phyloP scores from a whole-genome alignment of 495 filamentous ascomycete genomes.

The Penicillium soppii region DNA sequence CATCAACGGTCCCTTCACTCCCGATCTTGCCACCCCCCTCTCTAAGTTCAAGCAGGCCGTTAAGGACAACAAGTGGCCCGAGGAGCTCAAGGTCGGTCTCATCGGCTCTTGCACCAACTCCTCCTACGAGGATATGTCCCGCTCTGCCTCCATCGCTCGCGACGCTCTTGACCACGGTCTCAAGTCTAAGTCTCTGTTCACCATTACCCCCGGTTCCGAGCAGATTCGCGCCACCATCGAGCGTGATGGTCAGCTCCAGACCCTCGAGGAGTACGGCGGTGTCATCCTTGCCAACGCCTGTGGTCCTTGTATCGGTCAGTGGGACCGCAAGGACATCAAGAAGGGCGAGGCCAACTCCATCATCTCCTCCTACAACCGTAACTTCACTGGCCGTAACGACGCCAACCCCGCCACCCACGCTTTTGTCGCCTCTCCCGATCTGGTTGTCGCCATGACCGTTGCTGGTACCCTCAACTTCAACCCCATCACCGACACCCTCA shows the following conservation, averaged over 20 bases:
- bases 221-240: conserved; percentile 96
- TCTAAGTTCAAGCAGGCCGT: conserved; percentile 96
- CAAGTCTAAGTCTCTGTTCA: conserved; percentile 92
- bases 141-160: conserved; percentile 89
- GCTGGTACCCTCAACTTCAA: conserved; percentile 95
- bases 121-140: conserved; percentile 98
- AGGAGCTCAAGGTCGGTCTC: conserved; percentile 91
- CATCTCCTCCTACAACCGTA: conserved; percentile 96
- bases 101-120: conserved; percentile 99
- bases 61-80: conserved; percentile 91
- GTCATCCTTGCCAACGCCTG: conserved; percentile 96
- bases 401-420: conserved; percentile 98
- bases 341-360: conserved; percentile 98
- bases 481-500: conserved; percentile 88
- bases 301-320: conserved; percentile 80
- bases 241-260: conserved; percentile 92
- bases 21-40: conserved; percentile 96
- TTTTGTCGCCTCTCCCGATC: conserved; percentile 97
- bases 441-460: conserved; percentile 88
- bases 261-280: conserved; percentile 97
- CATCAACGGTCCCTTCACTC: conserved; percentile 99
- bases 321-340: conserved; percentile 92
- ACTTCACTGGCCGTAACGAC: conserved; percentile 99
- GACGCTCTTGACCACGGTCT: conserved; percentile 92
- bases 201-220: conserved; percentile 94